These are phyloP conservation scores for Fagopyrum esculentum DNA, from an alignment of 148 eudicot genomes.

Conservation along the genomic window DNA sequence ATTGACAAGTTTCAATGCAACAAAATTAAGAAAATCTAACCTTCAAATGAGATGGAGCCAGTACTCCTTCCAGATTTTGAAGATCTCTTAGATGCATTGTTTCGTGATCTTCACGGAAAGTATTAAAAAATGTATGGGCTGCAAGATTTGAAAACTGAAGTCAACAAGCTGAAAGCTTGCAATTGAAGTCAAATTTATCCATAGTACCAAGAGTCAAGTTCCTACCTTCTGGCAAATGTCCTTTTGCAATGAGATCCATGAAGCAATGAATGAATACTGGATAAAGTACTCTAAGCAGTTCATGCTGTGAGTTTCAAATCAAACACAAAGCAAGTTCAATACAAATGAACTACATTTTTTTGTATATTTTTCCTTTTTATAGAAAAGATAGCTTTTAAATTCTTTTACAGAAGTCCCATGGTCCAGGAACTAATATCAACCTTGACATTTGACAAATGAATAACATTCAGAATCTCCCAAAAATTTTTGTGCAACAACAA, in stretches of 20 bases:
- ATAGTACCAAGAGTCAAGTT: not conserved
- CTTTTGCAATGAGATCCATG: slow-evolving; percentile 97
- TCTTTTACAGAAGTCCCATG: not conserved
- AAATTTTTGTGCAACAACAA: not conserved
- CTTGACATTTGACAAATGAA: not conserved
- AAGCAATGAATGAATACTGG: slow-evolving; percentile 92
- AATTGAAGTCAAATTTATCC: not conserved
- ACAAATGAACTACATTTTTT: not conserved
- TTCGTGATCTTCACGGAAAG: slow-evolving; percentile 94
- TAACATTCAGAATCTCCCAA: not conserved
- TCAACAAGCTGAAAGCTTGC: not conserved
- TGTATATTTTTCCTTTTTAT: too few relatives aligned
- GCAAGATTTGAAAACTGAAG: slow-evolving; percentile 13
- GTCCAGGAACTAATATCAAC: not conserved
- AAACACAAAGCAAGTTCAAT: slow-evolving; percentile 9
- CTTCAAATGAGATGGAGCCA: slow-evolving; percentile 97
- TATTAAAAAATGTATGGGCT: slow-evolving; percentile 80
- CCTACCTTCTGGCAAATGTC: slow-evolving; percentile 86
- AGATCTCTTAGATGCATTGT: slow-evolving; percentile 83
- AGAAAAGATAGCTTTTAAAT: too few relatives aligned
- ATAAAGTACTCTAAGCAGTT: slow-evolving; percentile 87
- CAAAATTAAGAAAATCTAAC: slow-evolving; percentile 31
- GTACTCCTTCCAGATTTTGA: slow-evolving; percentile 94
- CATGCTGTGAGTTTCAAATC: slow-evolving; percentile 53
- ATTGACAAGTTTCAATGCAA: slow-evolving; percentile 5